Evolutionary conservation across 1,139 yeast species (phyloP).

Genomic region (Candida sp.): DNA sequence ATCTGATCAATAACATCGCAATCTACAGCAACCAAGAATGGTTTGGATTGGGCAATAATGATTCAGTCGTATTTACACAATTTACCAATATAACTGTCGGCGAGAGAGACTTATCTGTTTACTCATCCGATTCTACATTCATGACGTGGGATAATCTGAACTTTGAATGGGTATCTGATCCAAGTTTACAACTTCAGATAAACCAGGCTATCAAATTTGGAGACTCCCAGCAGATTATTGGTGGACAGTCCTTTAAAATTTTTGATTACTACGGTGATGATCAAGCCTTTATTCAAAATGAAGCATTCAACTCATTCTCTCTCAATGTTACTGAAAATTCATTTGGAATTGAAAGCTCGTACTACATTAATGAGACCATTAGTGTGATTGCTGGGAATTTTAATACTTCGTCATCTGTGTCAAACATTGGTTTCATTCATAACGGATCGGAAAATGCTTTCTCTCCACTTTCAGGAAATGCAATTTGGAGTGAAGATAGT

Average conservation of each 20-base stretch:
- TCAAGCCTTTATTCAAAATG: slow-evolving; percentile 26
- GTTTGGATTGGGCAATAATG: slow-evolving; percentile 39
- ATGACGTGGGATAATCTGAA: slow-evolving; percentile 41
- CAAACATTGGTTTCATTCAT: slow-evolving; percentile 41
- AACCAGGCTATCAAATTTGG: slow-evolving; percentile 27
- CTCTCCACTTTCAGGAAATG: slow-evolving; percentile 20
- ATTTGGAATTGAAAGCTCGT: slow-evolving; percentile 42
- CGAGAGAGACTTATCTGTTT: slow-evolving; percentile 33
- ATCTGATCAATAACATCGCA: slow-evolving; percentile 34
- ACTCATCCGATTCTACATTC: slow-evolving; percentile 21
- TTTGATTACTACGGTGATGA: slow-evolving; percentile 30
- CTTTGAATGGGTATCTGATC: slow-evolving; percentile 29
- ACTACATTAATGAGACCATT: slow-evolving; percentile 44
- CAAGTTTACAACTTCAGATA: slow-evolving; percentile 32
- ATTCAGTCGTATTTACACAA: slow-evolving; percentile 16
- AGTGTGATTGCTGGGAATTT: slow-evolving; percentile 55
- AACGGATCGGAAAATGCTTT: slow-evolving; percentile 12
- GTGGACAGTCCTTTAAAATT: slow-evolving; percentile 37
- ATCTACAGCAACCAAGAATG: slow-evolving; percentile 21
- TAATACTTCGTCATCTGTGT: slow-evolving; percentile 17
- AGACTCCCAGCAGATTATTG: slow-evolving; percentile 28
- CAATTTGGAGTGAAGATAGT: slow-evolving; percentile 36
- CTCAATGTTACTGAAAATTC: slow-evolving; percentile 16
- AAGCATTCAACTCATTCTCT: slow-evolving; percentile 19
- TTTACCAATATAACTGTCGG: slow-evolving; percentile 35